Evolutionary conservation across 2,329 filamentous ascomycete species (phyloP), one percentile per base, ranked within the genome.

Genomic region (Cercospora sp.): DNA sequence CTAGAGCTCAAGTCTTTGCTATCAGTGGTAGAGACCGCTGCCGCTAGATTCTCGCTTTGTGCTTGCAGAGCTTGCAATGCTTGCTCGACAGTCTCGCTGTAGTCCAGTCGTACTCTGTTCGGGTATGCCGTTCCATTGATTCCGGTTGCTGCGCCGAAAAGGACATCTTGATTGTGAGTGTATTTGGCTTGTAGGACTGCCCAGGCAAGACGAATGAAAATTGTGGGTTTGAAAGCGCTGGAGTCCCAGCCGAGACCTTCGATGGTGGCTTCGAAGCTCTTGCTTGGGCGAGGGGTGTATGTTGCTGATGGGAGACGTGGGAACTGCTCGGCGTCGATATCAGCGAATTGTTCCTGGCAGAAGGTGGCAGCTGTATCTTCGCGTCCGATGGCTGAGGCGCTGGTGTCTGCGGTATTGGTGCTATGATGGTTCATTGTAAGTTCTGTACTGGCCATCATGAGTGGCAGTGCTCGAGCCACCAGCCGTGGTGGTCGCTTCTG

Each of bases 321-420:
- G 60, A 80, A 80, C 23, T 77, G 75, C n/a, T 77, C 76, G 4
- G 76, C 67, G 12, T 75, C 64, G 20, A 76, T 69, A n/a, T 74
- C 76, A 3, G 72, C 67, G 1, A 81, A 70, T 48, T 73, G 71
- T 0, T 72, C 64, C 28, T 74, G 74, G 80, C 80, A 82, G 51
- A 64, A 64, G 66, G 12, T 55, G 3, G 30, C 23, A 30, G 63
- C 20, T 13, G 51, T 53, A 1, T 55, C 20, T 28, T 55, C 48
- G 23, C 12, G 12, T 28, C 48, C 48, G 2, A 28, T 55, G 6
- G 55, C 30, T 7, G 55, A 9, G 28, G n/a, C 28, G 30, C 16
- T 20, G 7, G 16, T 59, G n/a, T 36, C 0, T 36, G 55, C n/a
- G 55, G 28, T 13, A 3, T 33, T 59, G 28, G 8, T 23, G 28